These are phyloP conservation scores for Fusarium setosum DNA, from an alignment of 2,329 filamentous ascomycete genomes.

Conservation along the genomic window DNA sequence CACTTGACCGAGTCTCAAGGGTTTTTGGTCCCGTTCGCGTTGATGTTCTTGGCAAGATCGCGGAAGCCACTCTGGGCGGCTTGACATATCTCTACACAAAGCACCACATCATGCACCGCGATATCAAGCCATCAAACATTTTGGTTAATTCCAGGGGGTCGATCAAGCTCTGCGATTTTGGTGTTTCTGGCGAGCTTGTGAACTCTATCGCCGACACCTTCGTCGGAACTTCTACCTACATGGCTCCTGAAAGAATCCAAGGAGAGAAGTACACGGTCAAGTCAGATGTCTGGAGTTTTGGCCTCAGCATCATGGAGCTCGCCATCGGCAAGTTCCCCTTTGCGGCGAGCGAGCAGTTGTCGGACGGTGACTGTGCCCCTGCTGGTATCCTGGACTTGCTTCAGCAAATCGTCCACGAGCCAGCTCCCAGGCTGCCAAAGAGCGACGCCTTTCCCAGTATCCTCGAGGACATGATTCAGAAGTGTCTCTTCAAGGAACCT, in stretches of 20 bases:
- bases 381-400: constrained; percentile 95
- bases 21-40: constrained; percentile 96
- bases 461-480: constrained; percentile 95
- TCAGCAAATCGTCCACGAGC: constrained; percentile 97
- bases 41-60: constrained; percentile 97
- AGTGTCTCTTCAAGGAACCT: constrained; percentile 91
- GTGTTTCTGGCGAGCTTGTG: constrained; percentile 96
- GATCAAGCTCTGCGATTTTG: constrained; percentile 99
- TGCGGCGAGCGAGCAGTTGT: constrained; percentile 75
- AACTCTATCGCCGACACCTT: constrained; percentile 99
- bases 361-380: constrained; percentile 82
- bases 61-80: constrained; percentile 92
- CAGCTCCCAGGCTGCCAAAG: constrained; percentile 92
- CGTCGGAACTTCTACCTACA: constrained; percentile 98
- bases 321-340: constrained; percentile 98
- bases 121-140: constrained; percentile 98
- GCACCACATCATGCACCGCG: constrained; percentile 98
- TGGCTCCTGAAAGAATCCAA: constrained; percentile 98
- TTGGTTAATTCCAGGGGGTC: constrained; percentile 92
- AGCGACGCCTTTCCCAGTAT: constrained; percentile 97
- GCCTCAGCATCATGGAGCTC: constrained; percentile 93
- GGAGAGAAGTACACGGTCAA: constrained; percentile 98
- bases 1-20: constrained; percentile 92
- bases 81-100: constrained; percentile 95
- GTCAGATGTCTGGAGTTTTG: constrained; percentile 99